phyloP scores from a whole-genome alignment of 2,329 filamentous ascomycete genomes.

The Anthostomella pinea region DNA sequence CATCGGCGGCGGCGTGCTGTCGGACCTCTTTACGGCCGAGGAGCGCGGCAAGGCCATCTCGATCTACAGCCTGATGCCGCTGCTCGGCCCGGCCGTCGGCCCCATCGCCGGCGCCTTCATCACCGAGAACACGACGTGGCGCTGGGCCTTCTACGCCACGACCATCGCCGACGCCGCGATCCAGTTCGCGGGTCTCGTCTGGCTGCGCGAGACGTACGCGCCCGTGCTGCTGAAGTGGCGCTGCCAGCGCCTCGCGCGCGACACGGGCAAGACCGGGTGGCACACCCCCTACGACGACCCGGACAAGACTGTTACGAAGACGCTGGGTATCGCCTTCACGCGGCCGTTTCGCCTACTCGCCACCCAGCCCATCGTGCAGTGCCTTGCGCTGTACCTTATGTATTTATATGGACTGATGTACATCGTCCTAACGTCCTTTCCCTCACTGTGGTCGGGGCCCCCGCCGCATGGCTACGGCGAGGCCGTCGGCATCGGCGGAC shows the following conservation, averaged over 20 bases:
- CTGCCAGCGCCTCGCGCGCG: conserved; percentile 52
- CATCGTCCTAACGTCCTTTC: conserved; percentile 48
- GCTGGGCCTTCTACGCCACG: conserved; percentile 70
- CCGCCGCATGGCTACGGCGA: conserved; percentile 31
- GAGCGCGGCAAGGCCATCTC: conserved; percentile 61
- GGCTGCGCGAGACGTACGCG: conserved; percentile 65
- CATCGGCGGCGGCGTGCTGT: conserved; percentile 31
- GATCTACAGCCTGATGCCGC: conserved; percentile 60
- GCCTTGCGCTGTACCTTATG: conserved; percentile 50
- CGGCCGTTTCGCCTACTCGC: conserved; percentile 51
- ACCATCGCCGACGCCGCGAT: conserved; percentile 60
- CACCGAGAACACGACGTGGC: conserved; percentile 62
- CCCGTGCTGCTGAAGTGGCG: conserved; percentile 60
- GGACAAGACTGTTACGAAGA: conserved; percentile 31
- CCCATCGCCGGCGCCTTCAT: conserved; percentile 67
- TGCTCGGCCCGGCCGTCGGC: conserved; percentile 64
- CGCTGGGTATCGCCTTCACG: conserved; percentile 38
- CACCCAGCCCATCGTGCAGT: conserved; percentile 51
- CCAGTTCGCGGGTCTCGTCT: conserved; percentile 55
- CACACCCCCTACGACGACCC: conserved; percentile 52
- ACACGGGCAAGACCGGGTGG: conserved; percentile 51
- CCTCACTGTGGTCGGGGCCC: conserved; percentile 38
- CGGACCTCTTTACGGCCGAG: conserved; percentile 53
- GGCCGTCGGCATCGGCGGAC: conserved; percentile 31
- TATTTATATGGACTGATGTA: conserved; percentile 54